phyloP scores from a whole-genome alignment of 768 basidiomycete genomes.

The Coprinopsis strossmayeri region DNA sequence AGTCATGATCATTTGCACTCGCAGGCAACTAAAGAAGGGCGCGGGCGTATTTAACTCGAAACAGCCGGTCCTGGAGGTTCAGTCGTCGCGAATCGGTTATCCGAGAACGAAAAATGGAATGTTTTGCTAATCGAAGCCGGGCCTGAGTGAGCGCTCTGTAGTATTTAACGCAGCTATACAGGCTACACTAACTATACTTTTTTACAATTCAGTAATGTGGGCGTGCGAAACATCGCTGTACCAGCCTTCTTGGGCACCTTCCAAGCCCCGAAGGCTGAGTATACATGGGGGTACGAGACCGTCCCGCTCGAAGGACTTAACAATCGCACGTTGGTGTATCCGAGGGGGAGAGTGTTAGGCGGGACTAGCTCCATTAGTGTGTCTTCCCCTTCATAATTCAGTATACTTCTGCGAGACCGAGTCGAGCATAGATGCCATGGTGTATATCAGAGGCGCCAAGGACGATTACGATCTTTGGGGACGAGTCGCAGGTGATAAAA shows the following conservation, averaged over 20 bases:
- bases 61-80: constrained; percentile 19
- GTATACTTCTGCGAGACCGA: background rate
- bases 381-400: background rate
- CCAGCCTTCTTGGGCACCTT: constrained; percentile 3
- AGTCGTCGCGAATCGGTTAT: constrained; percentile 28
- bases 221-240: constrained; percentile 2
- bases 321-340: constrained; percentile 15
- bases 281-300: constrained; percentile 20
- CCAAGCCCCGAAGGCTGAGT: constrained; percentile 2
- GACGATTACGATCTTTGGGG: constrained; percentile 11
- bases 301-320: constrained; percentile 17
- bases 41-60: no score
- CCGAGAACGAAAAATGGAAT: constrained; percentile 22
- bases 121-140: constrained; percentile 36
- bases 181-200: no score
- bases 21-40: no score
- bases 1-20: no score
- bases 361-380: constrained; percentile 23
- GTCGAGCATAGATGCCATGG: constrained; percentile 11
- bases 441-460: constrained; percentile 10
- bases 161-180: background rate
- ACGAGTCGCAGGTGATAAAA: background rate
- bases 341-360: constrained; percentile 22
- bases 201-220: constrained; percentile 8
- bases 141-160: constrained; percentile 13